Evolutionary conservation across 306 rosid species (phyloP), one percentile per base, ranked within the genome.

Genomic region (Styphnolobium japonicum): DNA sequence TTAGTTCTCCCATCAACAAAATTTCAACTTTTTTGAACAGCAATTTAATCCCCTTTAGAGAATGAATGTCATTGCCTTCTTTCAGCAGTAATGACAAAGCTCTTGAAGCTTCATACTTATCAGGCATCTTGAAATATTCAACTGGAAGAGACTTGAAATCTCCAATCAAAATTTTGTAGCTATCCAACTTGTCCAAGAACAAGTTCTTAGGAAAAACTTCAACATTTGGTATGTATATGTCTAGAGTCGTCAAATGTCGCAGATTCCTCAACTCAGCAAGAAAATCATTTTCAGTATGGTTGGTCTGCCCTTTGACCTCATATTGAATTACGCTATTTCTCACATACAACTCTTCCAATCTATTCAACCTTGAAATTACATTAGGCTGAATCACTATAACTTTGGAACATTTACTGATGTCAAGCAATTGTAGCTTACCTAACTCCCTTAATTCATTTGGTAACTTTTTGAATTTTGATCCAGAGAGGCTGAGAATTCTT

Each of bases 401-500:
- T 5, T 46, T n/a, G 16, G 61, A 69, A 27, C 90, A 87, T 9
- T 6, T 4, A 0, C 27, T 43, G 33, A 84, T 78, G 57, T 87
- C 84, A 12, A 85, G 25, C 80, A 76, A 16, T n/a, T 51, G 79
- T 10, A 85, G 43, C 52, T 43, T 65, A 48, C 68, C 52, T 6
- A 87, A 22, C 7, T 80, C 60, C 33, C 68, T 70, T 5, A 87
- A 82, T 46, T 75, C 67, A 33, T 23, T 2, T 0, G 88, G 87
- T 7, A 87, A 63, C 4, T 14, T 29, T n/a, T 82, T 56, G 3
- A 85, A 6, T 1, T 22, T 9, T 2, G 91, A 87, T 0, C 6
- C 0, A 11, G 49, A 0, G 51, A 85, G 22, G 85, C 83, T 82
- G 4, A 87, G 85, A 68, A 87, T 79, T 82, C 84, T 58, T 14